Percentiles rank a stretch among this genome's conserved stretches.
Conservation (phyloP, 371 early-diverging fungal genomes). For the Capillidium rhysosporum region DNA sequence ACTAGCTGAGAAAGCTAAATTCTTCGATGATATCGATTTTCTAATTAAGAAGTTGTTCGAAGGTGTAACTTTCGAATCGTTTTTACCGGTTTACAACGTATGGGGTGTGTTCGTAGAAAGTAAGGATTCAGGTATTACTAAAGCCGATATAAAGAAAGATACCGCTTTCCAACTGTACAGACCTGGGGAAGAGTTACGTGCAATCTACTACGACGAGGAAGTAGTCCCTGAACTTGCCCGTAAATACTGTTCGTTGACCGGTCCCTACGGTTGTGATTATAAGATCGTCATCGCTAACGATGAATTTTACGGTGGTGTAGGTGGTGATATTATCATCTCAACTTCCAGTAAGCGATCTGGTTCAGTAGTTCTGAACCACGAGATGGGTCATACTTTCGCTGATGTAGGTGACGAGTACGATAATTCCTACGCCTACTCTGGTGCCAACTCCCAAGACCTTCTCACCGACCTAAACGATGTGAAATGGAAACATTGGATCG, state of each 20-base stretch:
- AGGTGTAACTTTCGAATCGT: constrained; percentile 23
- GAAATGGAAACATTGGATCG: constrained; percentile 31
- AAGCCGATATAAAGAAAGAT: constrained; percentile 17
- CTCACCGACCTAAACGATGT: constrained; percentile 9
- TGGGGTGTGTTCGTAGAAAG: constrained; percentile 27
- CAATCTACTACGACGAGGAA: constrained; percentile 27
- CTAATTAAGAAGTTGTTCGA: constrained; percentile 24
- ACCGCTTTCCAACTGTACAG: constrained; percentile 33
- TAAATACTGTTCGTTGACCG: neutral
- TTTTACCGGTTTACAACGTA: constrained; percentile 29
- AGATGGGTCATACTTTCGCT: constrained; percentile 31
- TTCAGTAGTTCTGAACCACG: constrained; percentile 29
- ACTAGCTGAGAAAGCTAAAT: constrained; percentile 18
- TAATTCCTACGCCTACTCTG: constrained; percentile 30
- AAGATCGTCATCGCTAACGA: constrained; percentile 32
- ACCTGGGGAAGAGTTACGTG: constrained; percentile 35
- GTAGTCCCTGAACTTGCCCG: neutral
- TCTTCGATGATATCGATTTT: constrained; percentile 24
- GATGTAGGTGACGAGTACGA: constrained; percentile 34
- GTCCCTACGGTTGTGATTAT: constrained; percentile 19
- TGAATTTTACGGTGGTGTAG: constrained; percentile 32
- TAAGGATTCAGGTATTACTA: constrained; percentile 27
- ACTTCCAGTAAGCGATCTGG: constrained; percentile 27
- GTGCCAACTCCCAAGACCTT: constrained; percentile 18
- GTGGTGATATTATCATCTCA: constrained; percentile 37